Conservation (phyloP, 371 early-diverging fungal genomes). For the Mucor irregularis region DNA sequence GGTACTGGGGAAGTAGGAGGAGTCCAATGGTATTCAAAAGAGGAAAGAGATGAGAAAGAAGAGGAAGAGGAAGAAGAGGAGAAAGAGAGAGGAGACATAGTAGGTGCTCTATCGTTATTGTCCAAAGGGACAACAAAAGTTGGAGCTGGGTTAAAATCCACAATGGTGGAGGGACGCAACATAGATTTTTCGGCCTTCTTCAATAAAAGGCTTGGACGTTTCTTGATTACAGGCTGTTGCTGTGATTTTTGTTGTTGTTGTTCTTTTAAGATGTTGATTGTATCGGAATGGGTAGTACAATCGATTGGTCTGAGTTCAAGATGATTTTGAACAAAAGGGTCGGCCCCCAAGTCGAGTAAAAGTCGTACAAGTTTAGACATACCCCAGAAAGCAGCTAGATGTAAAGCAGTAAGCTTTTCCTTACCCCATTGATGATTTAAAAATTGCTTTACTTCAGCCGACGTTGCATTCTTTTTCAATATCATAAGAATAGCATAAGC, state of each 20-base stretch:
- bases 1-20: conserved; percentile 17
- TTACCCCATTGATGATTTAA: conserved; percentile 39
- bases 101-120: neutral
- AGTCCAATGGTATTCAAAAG: conserved; percentile 21
- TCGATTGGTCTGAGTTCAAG: conserved; percentile 36
- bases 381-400: conserved; percentile 44
- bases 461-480: conserved; percentile 18
- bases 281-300: conserved; percentile 30
- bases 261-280: conserved; percentile 16
- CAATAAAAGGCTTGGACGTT: conserved; percentile 3
- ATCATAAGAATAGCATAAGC: conserved; percentile 12
- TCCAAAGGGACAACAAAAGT: neutral
- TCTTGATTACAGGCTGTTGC: neutral
- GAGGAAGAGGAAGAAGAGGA: conserved; percentile 30
- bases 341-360: conserved; percentile 38
- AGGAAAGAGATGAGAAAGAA: conserved; percentile 18
- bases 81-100: conserved; percentile 22
- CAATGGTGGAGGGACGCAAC: neutral
- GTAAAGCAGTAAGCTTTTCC: conserved; percentile 28
- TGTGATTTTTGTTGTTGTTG: conserved; percentile 1
- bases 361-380: conserved; percentile 44
- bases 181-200: conserved; percentile 5
- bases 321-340: conserved; percentile 29
- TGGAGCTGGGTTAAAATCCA: neutral
- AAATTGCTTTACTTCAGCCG: conserved; percentile 22